phyloP scores from a whole-genome alignment of 805 yeast species.

The Pichia thaimueangensis region DNA sequence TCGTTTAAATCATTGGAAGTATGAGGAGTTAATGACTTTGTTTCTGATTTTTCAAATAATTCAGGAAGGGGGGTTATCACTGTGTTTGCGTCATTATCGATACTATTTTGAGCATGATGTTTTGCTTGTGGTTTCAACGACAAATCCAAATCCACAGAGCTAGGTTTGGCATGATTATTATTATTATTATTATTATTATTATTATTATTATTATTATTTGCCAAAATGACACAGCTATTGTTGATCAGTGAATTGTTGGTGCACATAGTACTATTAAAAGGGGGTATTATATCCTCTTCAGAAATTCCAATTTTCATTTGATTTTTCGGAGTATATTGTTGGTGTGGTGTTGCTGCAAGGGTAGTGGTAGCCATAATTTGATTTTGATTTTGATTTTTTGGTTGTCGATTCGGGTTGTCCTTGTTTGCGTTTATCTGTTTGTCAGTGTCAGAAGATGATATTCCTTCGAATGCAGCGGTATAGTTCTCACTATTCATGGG shows the following conservation, averaged over 20 bases:
- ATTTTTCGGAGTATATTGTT: no score
- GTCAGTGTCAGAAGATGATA: slow-evolving; percentile 11
- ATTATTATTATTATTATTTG: not conserved
- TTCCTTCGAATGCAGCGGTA: slow-evolving; percentile 29
- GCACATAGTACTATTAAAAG: slow-evolving; percentile 4
- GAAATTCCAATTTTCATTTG: no score
- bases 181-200: not conserved
- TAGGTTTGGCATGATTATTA: not conserved
- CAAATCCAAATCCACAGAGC: not conserved
- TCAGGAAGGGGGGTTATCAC: not conserved
- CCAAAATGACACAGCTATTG: not conserved
- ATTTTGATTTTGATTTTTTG: no score
- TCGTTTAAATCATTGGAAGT: not conserved
- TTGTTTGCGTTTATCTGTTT: not conserved
- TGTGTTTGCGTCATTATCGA: not conserved
- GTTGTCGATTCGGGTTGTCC: not conserved
- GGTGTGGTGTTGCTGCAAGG: no score
- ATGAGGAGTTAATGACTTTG: no score
- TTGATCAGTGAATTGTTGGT: slow-evolving; percentile 7
- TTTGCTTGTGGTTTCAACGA: not conserved
- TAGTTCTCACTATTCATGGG: slow-evolving; percentile 30
- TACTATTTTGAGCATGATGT: not conserved
- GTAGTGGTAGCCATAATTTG: no score
- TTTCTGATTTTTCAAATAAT: no score
- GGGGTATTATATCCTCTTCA: slow-evolving; percentile 8